Evolutionary conservation across 2,329 filamentous ascomycete species (phyloP), one percentile per base, ranked within the genome.

Genomic region (Arthrobotrys sinensis): DNA sequence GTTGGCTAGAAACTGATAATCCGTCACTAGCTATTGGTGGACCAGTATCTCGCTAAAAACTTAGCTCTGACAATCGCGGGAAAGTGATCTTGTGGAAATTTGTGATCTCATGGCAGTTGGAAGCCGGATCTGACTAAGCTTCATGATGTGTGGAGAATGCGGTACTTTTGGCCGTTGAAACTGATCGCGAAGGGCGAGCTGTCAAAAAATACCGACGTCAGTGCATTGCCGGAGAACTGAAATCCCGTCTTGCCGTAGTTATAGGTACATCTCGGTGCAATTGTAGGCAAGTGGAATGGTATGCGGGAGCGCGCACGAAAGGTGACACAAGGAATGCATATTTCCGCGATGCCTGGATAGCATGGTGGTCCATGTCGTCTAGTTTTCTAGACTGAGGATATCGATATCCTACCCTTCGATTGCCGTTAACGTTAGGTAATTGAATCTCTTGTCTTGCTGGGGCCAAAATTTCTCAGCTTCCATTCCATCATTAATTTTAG

Each of bases 311-410:
- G 55, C 19, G 55, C 55, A 43, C 34, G 12, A 60, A 24, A 21
- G 55, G 55, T 60, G 12, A 43, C 55, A 60, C 55, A 60, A 43
- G 36, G 12, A 60, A 43, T 60, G 55, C 19, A 28, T 60, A 28
- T 43, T 24, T 28, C 55, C 55, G 55, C 34, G 19, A 28, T 28
- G 34, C 34, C 36, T 21, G 16, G 11, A 43, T 43, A 10, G 11
- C 21, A 43, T 43, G 52, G 52, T 38, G 10, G 14, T 28, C 52
- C 52, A 38, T 57, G 50, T 10, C 12, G 36, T 60, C 34, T 11
- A 24, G 53, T 6, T 16, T 24, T 60, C 36, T 32, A 24, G 8
- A 12, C 36, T 14, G 8, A 14, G 28, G 36, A 43, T 43, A 43
- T 40, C 19, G 11, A 43, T 28, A 43, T 32, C 28, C 28, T 34